Evolutionary conservation across 306 rosid species (phyloP).

Genomic region (Fragaria iinumae): DNA sequence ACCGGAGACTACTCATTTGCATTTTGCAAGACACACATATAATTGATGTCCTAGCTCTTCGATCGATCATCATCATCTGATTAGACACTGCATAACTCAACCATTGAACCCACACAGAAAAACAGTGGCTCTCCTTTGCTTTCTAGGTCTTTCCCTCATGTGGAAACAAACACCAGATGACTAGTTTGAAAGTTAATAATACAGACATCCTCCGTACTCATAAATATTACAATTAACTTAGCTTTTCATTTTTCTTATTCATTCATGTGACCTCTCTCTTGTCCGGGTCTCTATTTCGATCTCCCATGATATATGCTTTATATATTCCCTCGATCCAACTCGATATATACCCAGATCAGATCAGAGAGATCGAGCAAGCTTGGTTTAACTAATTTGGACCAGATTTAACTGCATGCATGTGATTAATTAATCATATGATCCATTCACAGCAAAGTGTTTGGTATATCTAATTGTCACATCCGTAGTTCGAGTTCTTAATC

Average conservation of each 20-base stretch:
- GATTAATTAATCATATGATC: not conserved
- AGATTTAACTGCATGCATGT: not conserved
- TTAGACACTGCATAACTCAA: slow-evolving; percentile 4
- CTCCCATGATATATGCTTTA: slow-evolving; percentile 32
- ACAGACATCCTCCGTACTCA: not conserved
- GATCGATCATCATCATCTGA: slow-evolving; percentile 1
- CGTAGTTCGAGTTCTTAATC: not conserved
- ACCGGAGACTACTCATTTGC: not conserved
- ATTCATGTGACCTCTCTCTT: slow-evolving; percentile 31
- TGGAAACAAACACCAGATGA: slow-evolving; percentile 23
- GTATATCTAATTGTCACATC: not conserved
- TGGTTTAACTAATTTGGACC: not conserved
- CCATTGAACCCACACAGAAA: not conserved
- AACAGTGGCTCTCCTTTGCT: slow-evolving; percentile 19
- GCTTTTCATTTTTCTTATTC: slow-evolving; percentile 24
- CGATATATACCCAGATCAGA: slow-evolving; percentile 15
- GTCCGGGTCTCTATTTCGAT: not conserved
- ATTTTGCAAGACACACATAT: not conserved
- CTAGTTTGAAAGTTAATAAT: slow-evolving; percentile 4
- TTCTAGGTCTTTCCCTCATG: slow-evolving; percentile 35
- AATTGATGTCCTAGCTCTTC: not conserved
- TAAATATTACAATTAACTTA: slow-evolving; percentile 20
- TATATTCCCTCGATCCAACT: slow-evolving; percentile 41
- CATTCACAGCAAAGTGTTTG: not conserved
- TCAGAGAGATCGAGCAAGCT: not conserved